A percentile compares a stretch with the other conserved stretches of the same genome.
Conservation (phyloP, 495 filamentous ascomycete genomes). For the Evansstolkia leycettana region DNA sequence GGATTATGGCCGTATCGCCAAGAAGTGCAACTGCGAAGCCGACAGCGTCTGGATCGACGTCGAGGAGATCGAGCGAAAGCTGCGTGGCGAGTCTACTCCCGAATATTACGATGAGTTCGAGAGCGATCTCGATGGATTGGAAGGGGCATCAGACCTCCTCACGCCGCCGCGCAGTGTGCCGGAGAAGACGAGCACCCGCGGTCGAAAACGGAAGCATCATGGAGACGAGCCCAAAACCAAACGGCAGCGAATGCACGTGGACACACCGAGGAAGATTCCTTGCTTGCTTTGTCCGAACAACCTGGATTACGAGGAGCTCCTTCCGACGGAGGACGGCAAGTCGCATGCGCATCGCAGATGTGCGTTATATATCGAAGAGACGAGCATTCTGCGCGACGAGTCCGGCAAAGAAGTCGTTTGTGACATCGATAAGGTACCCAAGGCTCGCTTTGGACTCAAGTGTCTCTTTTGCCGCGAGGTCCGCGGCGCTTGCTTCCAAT, state of each 20-base stretch:
- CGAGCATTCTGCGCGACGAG: constrained; percentile 60
- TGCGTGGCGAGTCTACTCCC: constrained; percentile 78
- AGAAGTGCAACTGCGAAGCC: constrained; percentile 88
- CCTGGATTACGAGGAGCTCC: constrained; percentile 68
- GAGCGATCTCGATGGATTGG: constrained; percentile 50
- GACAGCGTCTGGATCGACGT: constrained; percentile 99
- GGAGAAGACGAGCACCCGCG: constrained; percentile 46
- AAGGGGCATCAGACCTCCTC: constrained; percentile 52
- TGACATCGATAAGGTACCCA: constrained; percentile 69
- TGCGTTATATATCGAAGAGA: constrained; percentile 84
- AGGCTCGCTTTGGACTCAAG: constrained; percentile 79
- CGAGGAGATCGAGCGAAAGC: constrained; percentile 83
- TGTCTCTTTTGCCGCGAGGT: constrained; percentile 91
- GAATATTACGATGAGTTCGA: constrained; percentile 70
- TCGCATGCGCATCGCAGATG: constrained; percentile 77
- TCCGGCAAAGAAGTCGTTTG: constrained; percentile 60
- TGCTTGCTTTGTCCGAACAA: constrained; percentile 92
- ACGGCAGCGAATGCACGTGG: constrained; percentile 58
- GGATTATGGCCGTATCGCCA: constrained; percentile 89
- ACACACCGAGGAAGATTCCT: constrained; percentile 62
- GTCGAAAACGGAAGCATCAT: constrained; percentile 50
- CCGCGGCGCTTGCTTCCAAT: constrained; percentile 92
- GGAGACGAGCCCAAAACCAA: constrained; percentile 53
- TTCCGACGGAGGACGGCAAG: constrained; percentile 78
- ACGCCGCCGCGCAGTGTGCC: constrained; percentile 69